Base-by-base conservation (phyloP, 2,329 filamentous ascomycete genomes). In the Pseudocercospora vitis region DNA sequence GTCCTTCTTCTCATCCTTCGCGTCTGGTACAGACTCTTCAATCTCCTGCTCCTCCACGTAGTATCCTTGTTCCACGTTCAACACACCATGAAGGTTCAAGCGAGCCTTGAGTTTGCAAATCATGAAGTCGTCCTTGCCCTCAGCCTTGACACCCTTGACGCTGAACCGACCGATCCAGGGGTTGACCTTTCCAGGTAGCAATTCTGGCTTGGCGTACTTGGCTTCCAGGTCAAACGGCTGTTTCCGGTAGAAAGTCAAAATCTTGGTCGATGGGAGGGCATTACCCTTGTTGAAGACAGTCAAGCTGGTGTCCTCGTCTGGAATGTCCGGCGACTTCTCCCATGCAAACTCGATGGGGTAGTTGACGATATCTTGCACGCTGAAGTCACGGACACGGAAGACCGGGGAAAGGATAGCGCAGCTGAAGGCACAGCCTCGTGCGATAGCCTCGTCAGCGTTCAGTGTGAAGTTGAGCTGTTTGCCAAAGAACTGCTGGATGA, bases 61-160 rank as follows among this genome's bases (percentile, higher is more conserved):
- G 80, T 99, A 99, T 57, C 91, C 94, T 59, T 86, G 91, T 79
- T 99, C 94, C 31, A 99, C 88, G 71, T 97, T 97, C 63, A 99
- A 80, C 55, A 99, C 84, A 73, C 94, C 94, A 78, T 97, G 91
- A 61, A 97, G 83, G 77, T 99, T 99, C 52, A 99, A 83, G 60
- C 94, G 86, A 44, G 94, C 92, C 83, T 97, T 97, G 59, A 99
- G 86, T 80, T 99, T 99, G 87, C 94, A 99, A 69, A 97, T 95
- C 92, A 99, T 97, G 74, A 97, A 99, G 72, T 97, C 94, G 56
- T 95, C 89, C 71, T 94, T 91, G 63, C 86, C 83, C 70, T 95
- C 90, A 33, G 90, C 87, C 82, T 96, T 91, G 70, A 99, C 92
- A 40, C 88, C 89, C 83, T 99, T 99, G 73, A 99, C 91, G 35